Percentiles rank a stretch among this genome's conserved stretches.
These are phyloP conservation scores for Cucurbita ficifolia DNA, from an alignment of 306 rosid species.

Conservation along the genomic window DNA sequence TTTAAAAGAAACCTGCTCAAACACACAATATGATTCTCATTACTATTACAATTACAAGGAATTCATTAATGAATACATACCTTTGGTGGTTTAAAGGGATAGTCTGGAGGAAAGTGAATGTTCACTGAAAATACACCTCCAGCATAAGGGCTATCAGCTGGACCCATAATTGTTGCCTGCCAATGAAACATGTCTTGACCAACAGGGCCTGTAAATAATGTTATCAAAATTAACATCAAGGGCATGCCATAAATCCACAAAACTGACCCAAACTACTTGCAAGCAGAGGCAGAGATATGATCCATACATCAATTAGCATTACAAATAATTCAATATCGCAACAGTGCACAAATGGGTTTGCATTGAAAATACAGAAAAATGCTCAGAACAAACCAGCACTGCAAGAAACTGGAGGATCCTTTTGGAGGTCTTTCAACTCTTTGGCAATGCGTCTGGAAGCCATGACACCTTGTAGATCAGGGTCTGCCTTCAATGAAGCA, in stretches of 20 bases:
- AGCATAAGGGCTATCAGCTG: neutral
- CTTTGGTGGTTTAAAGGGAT: constrained; percentile 6
- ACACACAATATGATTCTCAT: neutral
- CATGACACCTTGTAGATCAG: constrained; percentile 14
- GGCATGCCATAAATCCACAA: neutral
- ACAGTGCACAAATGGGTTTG: neutral
- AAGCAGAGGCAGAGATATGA: neutral
- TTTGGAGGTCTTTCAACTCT: constrained; percentile 56
- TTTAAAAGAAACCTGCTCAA: constrained; percentile 32
- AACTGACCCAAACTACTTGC: neutral
- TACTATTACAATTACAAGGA: neutral
- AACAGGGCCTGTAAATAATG: neutral
- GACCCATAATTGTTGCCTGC: constrained; percentile 7
- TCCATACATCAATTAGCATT: neutral
- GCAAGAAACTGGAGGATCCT: constrained; percentile 53
- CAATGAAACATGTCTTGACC: constrained; percentile 9
- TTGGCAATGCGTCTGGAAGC: constrained; percentile 42
- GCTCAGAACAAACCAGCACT: constrained; percentile 37
- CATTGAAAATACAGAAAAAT: neutral
- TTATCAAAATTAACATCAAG: neutral
- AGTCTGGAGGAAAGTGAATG: constrained; percentile 9
- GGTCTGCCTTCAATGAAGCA: neutral
- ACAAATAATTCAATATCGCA: neutral
- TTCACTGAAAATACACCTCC: constrained; percentile 4
- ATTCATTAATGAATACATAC: neutral